Base-by-base conservation (phyloP, 2,329 filamentous ascomycete species). In the Sphaerostilbella broomeana region DNA sequence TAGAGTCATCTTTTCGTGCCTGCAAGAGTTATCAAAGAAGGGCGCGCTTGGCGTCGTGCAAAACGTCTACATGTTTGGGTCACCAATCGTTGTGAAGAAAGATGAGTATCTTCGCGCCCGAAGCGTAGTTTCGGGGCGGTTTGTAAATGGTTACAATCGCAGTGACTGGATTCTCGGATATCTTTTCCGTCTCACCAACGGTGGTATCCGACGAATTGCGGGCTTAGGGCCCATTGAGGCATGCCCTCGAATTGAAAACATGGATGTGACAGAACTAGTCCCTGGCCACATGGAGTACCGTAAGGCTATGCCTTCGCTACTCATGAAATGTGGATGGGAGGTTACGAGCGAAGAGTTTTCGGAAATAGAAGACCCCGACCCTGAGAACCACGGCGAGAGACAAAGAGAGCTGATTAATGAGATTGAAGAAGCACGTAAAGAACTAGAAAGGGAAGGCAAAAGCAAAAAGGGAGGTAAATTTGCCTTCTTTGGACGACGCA, bases 81-180 rank as follows among this genome's bases (percentile, higher is more conserved):
- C 87, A 9, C 92, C 92, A 3, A 72, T 95, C 8, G 89, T 98
- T 8, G 86, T 86, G 34, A 95, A 90, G 59, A 84, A 79, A 55
- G 90, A 97, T 41, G 92, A 98, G 47, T 97, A 86, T 52, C 62
- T 89, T 17, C 82, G 77, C 51, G 85, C 83, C 8, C 79, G 84
- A 40, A 82, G 82, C n/a, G 81, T 95, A 3, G 85, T 97, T 4
- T 75, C 86, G 6, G 92, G 92, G n/a, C 78, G 89, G 28, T 95
- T 97, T 51, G 79, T 98, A 48, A 98, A 95, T 55, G 92, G 86
- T 12, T 98, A 89, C 64, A 86, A 92, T 51, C 84, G 76, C 33
- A 95, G 92, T 58, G 92, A 98, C 64, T 98, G 92, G 92, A 97
- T 98, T 54, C 64, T 98, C 35, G 88, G 83, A 45, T 98, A 98